phyloP scores from a whole-genome alignment of 257 asterid genomes.

The Primulina tabacum region DNA sequence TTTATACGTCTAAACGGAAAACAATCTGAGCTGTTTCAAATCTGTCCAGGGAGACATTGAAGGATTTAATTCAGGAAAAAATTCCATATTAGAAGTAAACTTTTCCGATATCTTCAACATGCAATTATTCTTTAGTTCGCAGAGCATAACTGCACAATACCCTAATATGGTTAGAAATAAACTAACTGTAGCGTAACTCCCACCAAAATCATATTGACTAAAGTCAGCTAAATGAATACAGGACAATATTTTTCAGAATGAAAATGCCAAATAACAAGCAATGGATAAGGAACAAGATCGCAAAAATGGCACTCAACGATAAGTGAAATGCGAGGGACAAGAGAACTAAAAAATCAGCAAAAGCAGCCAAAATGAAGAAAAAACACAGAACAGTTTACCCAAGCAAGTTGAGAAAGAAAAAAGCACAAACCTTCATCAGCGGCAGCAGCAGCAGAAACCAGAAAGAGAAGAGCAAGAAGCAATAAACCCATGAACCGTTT shows the following conservation, averaged over 20 bases:
- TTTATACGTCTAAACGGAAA: conserved; percentile 27
- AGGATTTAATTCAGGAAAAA: conserved; percentile 22
- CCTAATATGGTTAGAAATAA: neutral
- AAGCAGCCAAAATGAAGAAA: neutral
- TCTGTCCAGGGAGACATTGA: conserved; percentile 13
- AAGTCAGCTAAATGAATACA: neutral
- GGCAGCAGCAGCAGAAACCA: conserved; percentile 41
- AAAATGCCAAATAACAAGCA: neutral
- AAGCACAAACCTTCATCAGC: conserved; percentile 62
- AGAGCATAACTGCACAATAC: neutral
- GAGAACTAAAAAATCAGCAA: neutral
- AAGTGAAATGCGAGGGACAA: neutral
- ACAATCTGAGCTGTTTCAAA: conserved; percentile 47
- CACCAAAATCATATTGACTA: neutral
- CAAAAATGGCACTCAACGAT: neutral
- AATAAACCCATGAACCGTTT: conserved; percentile 33
- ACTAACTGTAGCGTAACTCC: neutral
- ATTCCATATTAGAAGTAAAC: conserved; percentile 22
- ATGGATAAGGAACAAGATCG: neutral
- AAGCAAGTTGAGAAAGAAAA: conserved; percentile 14
- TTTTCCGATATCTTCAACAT: conserved; percentile 20
- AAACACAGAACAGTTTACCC: conserved; percentile 7
- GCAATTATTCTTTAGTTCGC: conserved; percentile 18
- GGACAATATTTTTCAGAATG: neutral
- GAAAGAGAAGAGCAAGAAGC: conserved; percentile 36